These are phyloP conservation scores for Fagopyrum esculentum DNA, from an alignment of 148 eudicot genomes.

Conservation along the genomic window DNA sequence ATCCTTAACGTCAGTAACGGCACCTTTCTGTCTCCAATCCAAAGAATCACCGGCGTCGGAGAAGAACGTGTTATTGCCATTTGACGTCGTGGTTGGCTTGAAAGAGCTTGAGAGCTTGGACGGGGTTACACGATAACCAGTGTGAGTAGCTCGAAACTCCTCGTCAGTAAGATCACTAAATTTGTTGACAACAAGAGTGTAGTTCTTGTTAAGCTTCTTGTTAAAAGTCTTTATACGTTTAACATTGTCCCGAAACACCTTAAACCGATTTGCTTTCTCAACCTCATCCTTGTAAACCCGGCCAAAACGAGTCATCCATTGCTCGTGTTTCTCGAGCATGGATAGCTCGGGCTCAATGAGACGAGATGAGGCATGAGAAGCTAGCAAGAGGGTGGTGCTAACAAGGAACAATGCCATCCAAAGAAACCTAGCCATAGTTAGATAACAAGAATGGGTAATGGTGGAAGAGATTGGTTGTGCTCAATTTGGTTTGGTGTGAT, in stretches of 20 bases:
- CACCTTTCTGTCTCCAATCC: not conserved
- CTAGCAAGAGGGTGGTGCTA: not conserved
- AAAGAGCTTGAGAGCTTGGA: not conserved
- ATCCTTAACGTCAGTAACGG: not conserved
- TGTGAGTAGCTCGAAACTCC: conserved; percentile 40
- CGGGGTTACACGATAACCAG: conserved; percentile 26
- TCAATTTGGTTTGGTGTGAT: not conserved
- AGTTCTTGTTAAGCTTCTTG: conserved; percentile 19
- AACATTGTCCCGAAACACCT: conserved; percentile 43
- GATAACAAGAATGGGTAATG: not conserved
- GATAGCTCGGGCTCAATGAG: conserved; percentile 18
- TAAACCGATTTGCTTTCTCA: conserved; percentile 40
- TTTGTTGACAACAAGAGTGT: conserved; percentile 35
- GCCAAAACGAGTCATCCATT: conserved; percentile 53
- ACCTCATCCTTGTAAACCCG: conserved; percentile 32
- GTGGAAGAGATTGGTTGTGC: not conserved
- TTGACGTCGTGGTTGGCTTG: not conserved
- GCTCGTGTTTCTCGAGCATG: conserved; percentile 40
- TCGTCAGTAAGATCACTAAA: conserved; percentile 59
- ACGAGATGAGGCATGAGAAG: conserved; percentile 19
- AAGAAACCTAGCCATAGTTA: not conserved
- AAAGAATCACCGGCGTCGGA: not conserved
- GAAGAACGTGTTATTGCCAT: not conserved
- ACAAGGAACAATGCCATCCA: not conserved
- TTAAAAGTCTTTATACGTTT: conserved; percentile 41